Evolutionary conservation across 2,329 filamentous ascomycete genomes (phyloP).

Genomic region (Exophiala lecanii-corni): DNA sequence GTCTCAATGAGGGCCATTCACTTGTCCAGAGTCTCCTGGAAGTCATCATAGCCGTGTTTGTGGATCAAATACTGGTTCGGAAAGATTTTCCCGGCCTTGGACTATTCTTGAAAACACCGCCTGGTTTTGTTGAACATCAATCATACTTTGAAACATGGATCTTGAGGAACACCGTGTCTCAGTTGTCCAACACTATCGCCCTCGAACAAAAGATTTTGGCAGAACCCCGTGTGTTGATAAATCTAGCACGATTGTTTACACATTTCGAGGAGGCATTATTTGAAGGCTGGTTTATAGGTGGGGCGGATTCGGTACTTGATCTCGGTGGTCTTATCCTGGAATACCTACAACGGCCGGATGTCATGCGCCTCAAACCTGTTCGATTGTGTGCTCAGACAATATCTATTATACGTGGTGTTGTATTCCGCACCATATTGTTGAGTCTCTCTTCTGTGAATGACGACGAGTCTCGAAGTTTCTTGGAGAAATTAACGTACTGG

Average conservation of each 20-base stretch:
- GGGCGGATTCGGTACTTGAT: constrained; percentile 76
- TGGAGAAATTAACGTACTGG: constrained; percentile 90
- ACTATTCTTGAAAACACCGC: constrained; percentile 80
- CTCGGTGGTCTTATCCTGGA: constrained; percentile 82
- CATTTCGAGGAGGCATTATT: constrained; percentile 88
- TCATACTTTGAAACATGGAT: constrained; percentile 93
- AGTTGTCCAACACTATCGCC: constrained; percentile 66
- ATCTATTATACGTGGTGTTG: constrained; percentile 66
- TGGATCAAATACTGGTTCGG: constrained; percentile 76
- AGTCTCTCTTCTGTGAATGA: constrained; percentile 79
- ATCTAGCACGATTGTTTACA: constrained; percentile 72
- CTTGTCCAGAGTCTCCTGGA: constrained; percentile 74
- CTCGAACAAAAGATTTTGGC: constrained; percentile 66
- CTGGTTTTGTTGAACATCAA: constrained; percentile 90
- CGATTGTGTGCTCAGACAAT: constrained; percentile 86
- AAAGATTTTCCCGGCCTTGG: constrained; percentile 90
- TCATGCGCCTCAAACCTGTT: constrained; percentile 77
- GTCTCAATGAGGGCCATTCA: constrained; percentile 57
- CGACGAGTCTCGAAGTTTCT: constrained; percentile 62
- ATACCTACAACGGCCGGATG: constrained; percentile 78
- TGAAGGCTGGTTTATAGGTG: constrained; percentile 93
- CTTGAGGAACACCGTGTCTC: constrained; percentile 67
- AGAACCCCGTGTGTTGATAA: constrained; percentile 80
- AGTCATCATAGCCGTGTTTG: constrained; percentile 72
- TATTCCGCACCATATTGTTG: constrained; percentile 74